Percentiles rank a stretch among this genome's conserved stretches.
These are phyloP conservation scores for Passiflora organensis DNA, from an alignment of 345 rosid genomes.

Conservation along the genomic window DNA sequence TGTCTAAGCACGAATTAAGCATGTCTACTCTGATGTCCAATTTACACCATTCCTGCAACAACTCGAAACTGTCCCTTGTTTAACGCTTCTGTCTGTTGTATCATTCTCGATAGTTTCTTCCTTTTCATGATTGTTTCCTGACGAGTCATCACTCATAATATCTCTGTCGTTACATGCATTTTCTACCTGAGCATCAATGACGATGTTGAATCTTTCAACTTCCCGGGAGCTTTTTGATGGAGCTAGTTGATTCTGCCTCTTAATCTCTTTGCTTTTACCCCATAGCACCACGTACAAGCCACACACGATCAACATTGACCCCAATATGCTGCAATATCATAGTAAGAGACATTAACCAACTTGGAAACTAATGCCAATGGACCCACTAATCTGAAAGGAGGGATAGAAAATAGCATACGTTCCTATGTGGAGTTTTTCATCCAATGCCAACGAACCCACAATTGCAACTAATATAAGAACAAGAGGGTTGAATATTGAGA, in stretches of 20 bases:
- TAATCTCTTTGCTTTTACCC: constrained; percentile 44
- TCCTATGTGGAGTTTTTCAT: constrained; percentile 28
- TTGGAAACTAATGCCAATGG: too few species aligned
- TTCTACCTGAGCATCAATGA: background rate
- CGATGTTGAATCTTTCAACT: background rate
- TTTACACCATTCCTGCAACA: too few species aligned
- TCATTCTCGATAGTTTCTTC: too few species aligned
- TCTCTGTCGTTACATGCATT: background rate
- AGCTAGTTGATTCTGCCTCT: constrained; percentile 4
- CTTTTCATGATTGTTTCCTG: too few species aligned
- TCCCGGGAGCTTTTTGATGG: background rate
- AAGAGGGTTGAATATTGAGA: constrained; percentile 25
- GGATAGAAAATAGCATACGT: constrained; percentile 23
- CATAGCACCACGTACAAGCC: constrained; percentile 52
- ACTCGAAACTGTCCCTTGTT: too few species aligned
- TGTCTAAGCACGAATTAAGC: too few species aligned
- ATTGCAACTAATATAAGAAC: constrained; percentile 20
- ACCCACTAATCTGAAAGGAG: too few species aligned
- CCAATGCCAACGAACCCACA: constrained; percentile 10
- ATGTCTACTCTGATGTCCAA: too few species aligned
- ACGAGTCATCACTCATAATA: too few species aligned
- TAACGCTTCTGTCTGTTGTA: too few species aligned
- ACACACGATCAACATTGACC: constrained; percentile 37
- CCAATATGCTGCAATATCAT: constrained; percentile 35
- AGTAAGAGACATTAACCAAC: too few species aligned